phyloP scores from a whole-genome alignment of 164 flowering plant genomes.

The Litsea cubeba region DNA sequence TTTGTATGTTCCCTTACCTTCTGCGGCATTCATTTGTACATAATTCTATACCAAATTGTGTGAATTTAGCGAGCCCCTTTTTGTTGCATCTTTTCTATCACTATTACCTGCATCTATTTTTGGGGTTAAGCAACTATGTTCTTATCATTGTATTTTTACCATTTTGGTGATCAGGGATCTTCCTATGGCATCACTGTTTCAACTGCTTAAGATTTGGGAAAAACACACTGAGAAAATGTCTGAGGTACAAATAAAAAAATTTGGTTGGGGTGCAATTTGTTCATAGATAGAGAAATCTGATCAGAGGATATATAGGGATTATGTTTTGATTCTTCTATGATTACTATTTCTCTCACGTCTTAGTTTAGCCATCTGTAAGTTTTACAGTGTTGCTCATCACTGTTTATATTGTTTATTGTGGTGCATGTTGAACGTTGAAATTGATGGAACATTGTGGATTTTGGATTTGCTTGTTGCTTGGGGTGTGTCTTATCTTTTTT shows the following conservation, averaged over 20 bases:
- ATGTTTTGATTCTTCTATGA: neutral
- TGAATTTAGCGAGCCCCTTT: neutral
- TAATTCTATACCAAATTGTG: neutral
- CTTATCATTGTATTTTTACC: neutral
- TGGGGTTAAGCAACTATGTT: too few relatives aligned
- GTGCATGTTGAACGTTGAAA: neutral
- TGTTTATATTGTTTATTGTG: neutral
- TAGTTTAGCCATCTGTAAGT: neutral
- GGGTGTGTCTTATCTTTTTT: neutral
- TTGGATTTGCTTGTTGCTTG: neutral
- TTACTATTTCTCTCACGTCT: neutral
- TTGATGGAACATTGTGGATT: neutral
- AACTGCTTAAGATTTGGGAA: conserved; percentile 58
- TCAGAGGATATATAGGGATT: neutral
- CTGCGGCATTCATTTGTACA: neutral
- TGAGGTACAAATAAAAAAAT: conserved; percentile 36
- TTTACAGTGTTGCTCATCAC: neutral
- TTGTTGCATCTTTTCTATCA: neutral
- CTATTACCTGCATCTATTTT: neutral
- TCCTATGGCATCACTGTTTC: conserved; percentile 31
- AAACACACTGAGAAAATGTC: conserved; percentile 31
- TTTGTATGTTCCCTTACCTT: neutral
- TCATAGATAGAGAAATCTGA: neutral
- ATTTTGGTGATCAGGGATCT: conserved; percentile 47
- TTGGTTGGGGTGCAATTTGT: neutral